Conservation (phyloP, 78 protist genomes). For the Guillardia theta region DNA sequence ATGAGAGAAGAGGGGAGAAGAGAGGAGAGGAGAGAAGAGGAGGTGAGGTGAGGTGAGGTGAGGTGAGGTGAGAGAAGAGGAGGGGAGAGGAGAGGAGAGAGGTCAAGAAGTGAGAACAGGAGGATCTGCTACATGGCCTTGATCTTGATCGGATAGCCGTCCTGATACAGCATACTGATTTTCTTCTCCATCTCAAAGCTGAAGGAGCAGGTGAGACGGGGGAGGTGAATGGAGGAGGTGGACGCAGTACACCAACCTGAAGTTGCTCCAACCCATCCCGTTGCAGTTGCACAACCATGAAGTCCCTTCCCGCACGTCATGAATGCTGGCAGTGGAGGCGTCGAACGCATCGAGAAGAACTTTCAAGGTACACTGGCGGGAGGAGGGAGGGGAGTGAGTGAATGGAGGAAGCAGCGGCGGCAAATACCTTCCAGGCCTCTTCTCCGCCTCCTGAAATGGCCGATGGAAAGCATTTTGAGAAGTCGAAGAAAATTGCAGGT, state of each 20-base stretch:
- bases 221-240: no score
- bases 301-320: not conserved
- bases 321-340: not conserved
- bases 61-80: not conserved
- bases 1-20: not conserved
- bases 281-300: not conserved
- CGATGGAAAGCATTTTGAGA: not conserved
- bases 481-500: not conserved
- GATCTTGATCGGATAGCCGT: not conserved
- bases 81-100: not conserved
- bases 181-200: conserved; percentile 6
- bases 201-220: no score
- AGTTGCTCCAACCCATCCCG: not conserved
- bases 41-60: not conserved
- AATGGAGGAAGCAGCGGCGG: no score
- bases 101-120: not conserved
- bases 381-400: no score
- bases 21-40: not conserved
- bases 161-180: not conserved
- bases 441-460: no score
- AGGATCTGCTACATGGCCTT: not conserved
- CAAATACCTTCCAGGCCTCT: no score
- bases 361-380: no score
- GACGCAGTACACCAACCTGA: no score
- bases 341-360: not conserved